Conservation (phyloP, 2,329 filamentous ascomycete genomes). For the Knoxdaviesia capensis region DNA sequence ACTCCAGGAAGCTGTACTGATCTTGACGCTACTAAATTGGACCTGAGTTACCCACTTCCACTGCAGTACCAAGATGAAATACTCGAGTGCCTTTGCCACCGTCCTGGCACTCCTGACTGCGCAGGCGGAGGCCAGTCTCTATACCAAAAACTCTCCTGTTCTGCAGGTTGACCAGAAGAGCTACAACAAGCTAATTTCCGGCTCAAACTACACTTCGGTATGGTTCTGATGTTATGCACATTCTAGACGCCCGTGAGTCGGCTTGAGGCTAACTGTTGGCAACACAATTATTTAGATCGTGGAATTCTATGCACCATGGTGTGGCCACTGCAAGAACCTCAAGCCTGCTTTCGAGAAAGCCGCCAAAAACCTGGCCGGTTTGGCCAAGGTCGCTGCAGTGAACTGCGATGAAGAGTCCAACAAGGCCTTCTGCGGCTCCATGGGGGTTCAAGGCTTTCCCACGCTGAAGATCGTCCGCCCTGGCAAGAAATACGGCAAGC, state of each 20-base stretch:
- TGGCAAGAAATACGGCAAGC: constrained; percentile 54
- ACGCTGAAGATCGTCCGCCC: constrained; percentile 88
- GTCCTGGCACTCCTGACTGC: constrained; percentile 44
- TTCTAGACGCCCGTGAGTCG: not conserved
- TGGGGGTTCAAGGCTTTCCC: constrained; percentile 87
- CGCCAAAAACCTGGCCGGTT: constrained; percentile 69
- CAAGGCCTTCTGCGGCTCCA: constrained; percentile 65
- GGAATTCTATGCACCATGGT: constrained; percentile 96
- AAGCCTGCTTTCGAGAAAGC: constrained; percentile 92
- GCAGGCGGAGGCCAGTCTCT: constrained; percentile 48
- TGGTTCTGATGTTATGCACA: constrained; percentile 11
- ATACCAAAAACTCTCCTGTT: constrained; percentile 72
- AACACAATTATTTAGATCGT: constrained; percentile 23
- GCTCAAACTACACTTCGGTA: constrained; percentile 85
- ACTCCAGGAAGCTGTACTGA: not conserved
- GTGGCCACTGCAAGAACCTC: constrained; percentile 89
- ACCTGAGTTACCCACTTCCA: not conserved
- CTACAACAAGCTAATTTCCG: constrained; percentile 65
- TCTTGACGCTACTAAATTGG: not conserved
- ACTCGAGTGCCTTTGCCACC: constrained; percentile 28
- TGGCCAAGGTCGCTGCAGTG: constrained; percentile 85
- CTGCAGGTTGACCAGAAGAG: constrained; percentile 60
- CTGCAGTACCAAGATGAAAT: constrained; percentile 25
- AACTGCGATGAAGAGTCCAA: constrained; percentile 90
- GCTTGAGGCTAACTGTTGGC: not conserved